Evolutionary conservation across 1,284 basidiomycete genomes (phyloP).

Genomic region (Sporisorium iseilematis-ciliati): DNA sequence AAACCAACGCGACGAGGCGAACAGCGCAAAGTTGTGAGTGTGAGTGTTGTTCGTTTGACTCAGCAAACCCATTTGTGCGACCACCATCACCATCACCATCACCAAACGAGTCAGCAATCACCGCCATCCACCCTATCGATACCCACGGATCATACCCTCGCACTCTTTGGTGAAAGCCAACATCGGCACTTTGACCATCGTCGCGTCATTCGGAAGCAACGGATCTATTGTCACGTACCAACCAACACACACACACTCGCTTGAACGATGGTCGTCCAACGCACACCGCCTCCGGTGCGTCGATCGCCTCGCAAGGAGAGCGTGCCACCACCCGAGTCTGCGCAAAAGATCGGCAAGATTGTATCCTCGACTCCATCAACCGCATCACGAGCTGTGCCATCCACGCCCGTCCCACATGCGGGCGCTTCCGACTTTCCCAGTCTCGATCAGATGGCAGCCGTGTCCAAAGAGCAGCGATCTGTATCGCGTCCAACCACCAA

Average conservation of each 20-base stretch:
- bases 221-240: not conserved
- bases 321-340: constrained; percentile 9
- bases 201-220: not conserved
- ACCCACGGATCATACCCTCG: constrained; percentile 24
- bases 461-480: constrained; percentile 35
- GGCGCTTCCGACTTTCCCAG: constrained; percentile 41
- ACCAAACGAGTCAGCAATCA: constrained; percentile 1
- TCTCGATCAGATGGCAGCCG: constrained; percentile 50
- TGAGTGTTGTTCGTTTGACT: not conserved
- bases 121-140: constrained; percentile 7
- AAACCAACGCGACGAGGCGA: not conserved
- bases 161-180: not conserved
- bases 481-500: constrained; percentile 30
- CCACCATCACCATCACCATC: constrained; percentile 1
- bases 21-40: no score
- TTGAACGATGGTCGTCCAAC: constrained; percentile 35
- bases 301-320: constrained; percentile 38
- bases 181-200: not conserved
- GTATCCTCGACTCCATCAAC: constrained; percentile 21
- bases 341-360: constrained; percentile 21
- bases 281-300: constrained; percentile 37
- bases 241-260: not conserved
- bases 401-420: constrained; percentile 21
- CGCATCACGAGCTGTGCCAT: constrained; percentile 22
- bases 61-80: not conserved